phyloP scores from a whole-genome alignment of 106 monocot species.

The Hemerocallis citrina region DNA sequence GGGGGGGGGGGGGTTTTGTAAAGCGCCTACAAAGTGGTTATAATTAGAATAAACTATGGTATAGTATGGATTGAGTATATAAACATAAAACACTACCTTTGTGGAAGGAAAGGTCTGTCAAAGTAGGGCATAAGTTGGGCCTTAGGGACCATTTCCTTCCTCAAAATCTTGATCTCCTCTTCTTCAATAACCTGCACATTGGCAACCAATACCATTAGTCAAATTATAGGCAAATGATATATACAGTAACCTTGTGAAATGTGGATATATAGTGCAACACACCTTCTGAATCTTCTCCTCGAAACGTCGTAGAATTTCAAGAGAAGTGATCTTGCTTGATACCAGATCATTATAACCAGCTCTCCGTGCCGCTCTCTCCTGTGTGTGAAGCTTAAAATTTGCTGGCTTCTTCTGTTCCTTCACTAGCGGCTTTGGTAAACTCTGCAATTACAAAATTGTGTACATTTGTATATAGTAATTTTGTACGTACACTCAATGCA shows the following conservation, averaged over 20 bases:
- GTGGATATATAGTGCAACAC: too few species aligned
- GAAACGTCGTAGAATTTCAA: constrained; percentile 51
- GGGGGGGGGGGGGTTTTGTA: too few species aligned
- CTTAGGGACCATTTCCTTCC: constrained; percentile 71
- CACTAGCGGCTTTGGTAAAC: constrained; percentile 13
- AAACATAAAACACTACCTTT: constrained; percentile 56
- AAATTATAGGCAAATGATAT: not conserved
- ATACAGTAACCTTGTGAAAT: too few species aligned
- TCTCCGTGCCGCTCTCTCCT: constrained; percentile 57
- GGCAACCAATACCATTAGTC: not conserved
- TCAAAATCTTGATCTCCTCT: constrained; percentile 55
- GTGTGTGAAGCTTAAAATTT: constrained; percentile 53
- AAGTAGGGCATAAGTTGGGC: constrained; percentile 70
- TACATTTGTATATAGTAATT: too few species aligned
- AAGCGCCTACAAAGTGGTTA: too few species aligned
- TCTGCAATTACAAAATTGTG: constrained; percentile 9
- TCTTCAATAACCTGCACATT: constrained; percentile 52
- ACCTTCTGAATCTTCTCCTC: constrained; percentile 75
- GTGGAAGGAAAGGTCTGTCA: constrained; percentile 52
- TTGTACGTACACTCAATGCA: too few species aligned
- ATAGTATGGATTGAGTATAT: too few species aligned
- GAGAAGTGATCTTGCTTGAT: constrained; percentile 53
- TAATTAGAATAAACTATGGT: too few species aligned
- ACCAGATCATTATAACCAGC: constrained; percentile 64
- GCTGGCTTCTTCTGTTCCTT: constrained; percentile 41